Base-by-base conservation (phyloP, 371 early-diverging fungal species). In the Apophysomyces elegans region DNA sequence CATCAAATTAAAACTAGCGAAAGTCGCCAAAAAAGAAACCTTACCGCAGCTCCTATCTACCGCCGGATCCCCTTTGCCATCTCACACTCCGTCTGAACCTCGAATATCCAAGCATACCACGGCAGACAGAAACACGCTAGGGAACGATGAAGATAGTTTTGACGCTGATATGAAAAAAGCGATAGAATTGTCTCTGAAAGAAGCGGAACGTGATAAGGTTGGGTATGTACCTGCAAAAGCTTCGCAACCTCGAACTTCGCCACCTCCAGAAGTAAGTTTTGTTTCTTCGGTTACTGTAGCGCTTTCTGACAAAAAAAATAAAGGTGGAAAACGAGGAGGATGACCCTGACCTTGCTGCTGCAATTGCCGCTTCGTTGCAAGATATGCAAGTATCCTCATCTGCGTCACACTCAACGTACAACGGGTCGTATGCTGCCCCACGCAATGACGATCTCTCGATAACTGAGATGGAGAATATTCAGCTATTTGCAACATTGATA, bases 121-220 rank as follows among this genome's bases (percentile, higher is more conserved):
- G 11, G n/a, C 54, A 12, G 38, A 37, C 35, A 50, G 41, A 45
- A 54, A 26, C 16, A 32, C 54, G 9, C 21, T 7, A 21, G 18
- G 21, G 16, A 26, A 45, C 0, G 54, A 46, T 18, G 71, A 88
- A 6, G 95, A 95, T 47, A 60, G 69, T 2, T 76, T 80, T 54
- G 94, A 96, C 56, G 95, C 90, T 7, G 98, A 98, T 66, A 67
- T 98, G 58, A 89, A 90, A 70, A 87, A 83, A 37, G 99, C 98
- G 0, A 95, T 98, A 62, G 95, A 93, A 57, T 75, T 93, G 11
- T 96, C 96, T 0, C 75, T 97, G 26, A 88, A 91, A 62, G 92
- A 93, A 66, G 79, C 92, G n/a, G 88, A 93, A 50, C 82, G 83
- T 16, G 75, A 71, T 65, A 72, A 76, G 8, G 4, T 26, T 50